Evolutionary conservation across 2,329 filamentous ascomycete genomes (phyloP).

Genomic region (Aureobasidium lini): DNA sequence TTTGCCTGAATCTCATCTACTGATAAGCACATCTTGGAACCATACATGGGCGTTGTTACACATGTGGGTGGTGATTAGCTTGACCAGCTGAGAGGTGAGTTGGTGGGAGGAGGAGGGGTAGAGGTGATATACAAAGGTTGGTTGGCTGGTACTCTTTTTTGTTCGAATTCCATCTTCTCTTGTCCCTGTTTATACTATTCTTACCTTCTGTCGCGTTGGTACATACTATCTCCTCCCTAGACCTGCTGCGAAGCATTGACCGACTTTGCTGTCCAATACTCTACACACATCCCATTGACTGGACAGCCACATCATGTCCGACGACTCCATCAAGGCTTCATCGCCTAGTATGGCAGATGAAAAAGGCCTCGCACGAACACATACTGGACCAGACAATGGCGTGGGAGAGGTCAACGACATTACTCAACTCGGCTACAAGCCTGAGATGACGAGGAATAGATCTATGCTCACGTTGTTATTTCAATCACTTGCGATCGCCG

Average conservation of each 20-base stretch:
- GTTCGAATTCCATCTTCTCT: neutral
- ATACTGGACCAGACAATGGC: neutral
- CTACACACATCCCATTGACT: neutral
- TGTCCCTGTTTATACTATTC: neutral
- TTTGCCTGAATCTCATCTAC: neutral
- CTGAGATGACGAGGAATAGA: slow-evolving; percentile 51
- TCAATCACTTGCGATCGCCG: slow-evolving; percentile 54
- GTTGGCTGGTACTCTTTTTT: neutral
- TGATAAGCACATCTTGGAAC: neutral
- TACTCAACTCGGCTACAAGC: slow-evolving; percentile 43
- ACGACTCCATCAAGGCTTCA: neutral
- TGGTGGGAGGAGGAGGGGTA: neutral
- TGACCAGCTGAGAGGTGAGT: neutral
- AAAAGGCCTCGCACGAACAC: neutral
- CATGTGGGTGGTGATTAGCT: neutral
- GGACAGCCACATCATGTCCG: neutral
- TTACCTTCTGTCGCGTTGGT: neutral
- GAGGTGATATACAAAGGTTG: neutral
- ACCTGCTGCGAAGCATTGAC: neutral
- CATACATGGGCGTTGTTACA: neutral
- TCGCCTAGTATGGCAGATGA: neutral
- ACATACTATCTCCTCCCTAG: neutral
- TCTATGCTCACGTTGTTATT: slow-evolving; percentile 55
- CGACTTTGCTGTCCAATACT: neutral
- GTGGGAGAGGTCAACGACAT: slow-evolving; percentile 9